phyloP scores from a whole-genome alignment of 2,329 filamentous ascomycete genomes.

The Stagonosporopsis tanaceti region DNA sequence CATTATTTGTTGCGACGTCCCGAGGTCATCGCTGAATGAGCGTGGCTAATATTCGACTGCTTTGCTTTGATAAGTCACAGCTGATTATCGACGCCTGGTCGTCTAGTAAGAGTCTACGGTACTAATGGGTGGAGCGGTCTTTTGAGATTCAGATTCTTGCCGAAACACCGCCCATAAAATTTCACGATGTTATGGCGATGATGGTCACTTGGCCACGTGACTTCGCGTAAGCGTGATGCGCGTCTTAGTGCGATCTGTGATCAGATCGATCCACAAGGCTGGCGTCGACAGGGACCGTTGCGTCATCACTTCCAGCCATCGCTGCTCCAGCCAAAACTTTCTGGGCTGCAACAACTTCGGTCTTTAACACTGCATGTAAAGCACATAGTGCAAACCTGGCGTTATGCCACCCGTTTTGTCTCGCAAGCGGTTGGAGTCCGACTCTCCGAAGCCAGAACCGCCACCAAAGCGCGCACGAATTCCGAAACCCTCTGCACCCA shows the following conservation, averaged over 20 bases:
- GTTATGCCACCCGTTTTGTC: conserved; percentile 73
- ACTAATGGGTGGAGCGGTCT: no score
- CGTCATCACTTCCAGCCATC: conserved; percentile 35
- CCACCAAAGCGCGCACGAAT: conserved; percentile 36
- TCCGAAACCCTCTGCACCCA: conserved; percentile 25
- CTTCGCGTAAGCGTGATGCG: conserved; percentile 24
- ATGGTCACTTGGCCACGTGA: conserved; percentile 20
- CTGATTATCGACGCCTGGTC: background rate
- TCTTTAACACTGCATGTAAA: background rate
- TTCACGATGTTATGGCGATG: no score
- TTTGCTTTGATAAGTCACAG: background rate
- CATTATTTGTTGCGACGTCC: background rate
- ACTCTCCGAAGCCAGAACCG: conserved; percentile 54
- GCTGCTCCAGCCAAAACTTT: background rate
- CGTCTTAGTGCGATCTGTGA: conserved; percentile 24
- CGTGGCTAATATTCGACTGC: background rate
- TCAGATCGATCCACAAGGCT: conserved; percentile 32
- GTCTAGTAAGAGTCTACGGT: no score
- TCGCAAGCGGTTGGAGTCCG: conserved; percentile 68
- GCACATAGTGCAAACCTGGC: background rate
- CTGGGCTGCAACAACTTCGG: background rate
- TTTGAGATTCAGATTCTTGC: no score
- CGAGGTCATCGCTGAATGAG: background rate
- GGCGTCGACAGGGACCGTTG: conserved; percentile 25
- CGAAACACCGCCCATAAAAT: background rate